Base-by-base conservation (phyloP, 352 stramenopile species). In the Aphanomyces cochlioides region DNA sequence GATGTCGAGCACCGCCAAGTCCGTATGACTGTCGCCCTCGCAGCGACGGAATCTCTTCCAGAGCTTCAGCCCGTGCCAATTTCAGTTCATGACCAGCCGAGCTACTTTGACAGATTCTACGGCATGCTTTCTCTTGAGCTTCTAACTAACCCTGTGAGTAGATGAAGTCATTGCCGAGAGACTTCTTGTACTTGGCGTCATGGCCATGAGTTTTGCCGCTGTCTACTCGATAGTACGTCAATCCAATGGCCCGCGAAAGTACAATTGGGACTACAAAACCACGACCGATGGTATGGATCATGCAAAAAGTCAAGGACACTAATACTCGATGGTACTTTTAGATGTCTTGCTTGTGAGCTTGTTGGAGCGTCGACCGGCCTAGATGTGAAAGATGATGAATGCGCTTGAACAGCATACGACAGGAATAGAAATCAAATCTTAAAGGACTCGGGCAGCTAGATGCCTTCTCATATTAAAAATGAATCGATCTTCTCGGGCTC, bases 21-120 rank as follows among this genome's bases (percentile, higher is more conserved):
- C 8, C 64, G 40, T 7, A 70, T 70, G 64, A 54, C 53, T 7
- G 21, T n/a, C 28, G 17, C 47, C 4, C 21, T 70, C 5, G 59
- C 36, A 3, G 10, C n/a, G 6, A 13, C 47, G 19, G 13, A 28
- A 4, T 21, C 13, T 1, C 7, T 37, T 1, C 10, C 39, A 7
- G 47, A 70, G 40, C 64, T 70, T 8, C 21, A 48, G 34, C 64
- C 64, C 13, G 54, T 70, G 6, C 64, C 64, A 1, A 70, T 70
- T 17, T 21, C 64, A n/a, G n/a, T 40, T 1, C 6, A 36, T n/a
- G 47, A 70, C 40, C 64, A 70, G 19, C 64, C 64, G 3, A 59
- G 40, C 5, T 70, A 70, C 21, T 64, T 70, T 47, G 64, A 70
- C 28, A 47, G 28, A 53, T 47, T 61, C 54, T 70, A 61, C 21